Base-by-base conservation (phyloP, 768 basidiomycete genomes). In the Suillus bovinus region DNA sequence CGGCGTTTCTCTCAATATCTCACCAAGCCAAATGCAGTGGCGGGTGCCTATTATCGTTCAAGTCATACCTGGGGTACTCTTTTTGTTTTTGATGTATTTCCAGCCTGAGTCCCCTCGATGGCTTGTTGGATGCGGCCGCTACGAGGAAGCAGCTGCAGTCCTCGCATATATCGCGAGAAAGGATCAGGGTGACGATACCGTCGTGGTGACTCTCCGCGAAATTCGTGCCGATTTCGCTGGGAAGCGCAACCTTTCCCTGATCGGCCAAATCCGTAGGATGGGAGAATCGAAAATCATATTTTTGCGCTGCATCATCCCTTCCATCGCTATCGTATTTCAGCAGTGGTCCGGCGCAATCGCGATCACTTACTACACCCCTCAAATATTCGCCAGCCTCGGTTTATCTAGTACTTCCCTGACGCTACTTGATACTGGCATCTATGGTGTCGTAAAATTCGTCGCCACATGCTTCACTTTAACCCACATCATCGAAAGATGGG, bases 31-130 rank as follows among this genome's bases (percentile, higher is more conserved):
- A 41, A 72, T 69, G 60, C 77, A 78, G 53, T 79, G 79, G 78
- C 76, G 76, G 17, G 63, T 74, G 20, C 74, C 79, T 6, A 67
- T 79, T 46, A 77, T 74, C 36, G 62, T 72, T 29, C 79, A 79
- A 62, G 61, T 77, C n/a, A 71, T 82, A n/a, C 81, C 79, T 0
- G 75, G 78, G 3, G 65, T 72, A 11, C 63, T 81, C 22, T 75
- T 81, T 58, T 66, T 76, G 20, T 0, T 71, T 16, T 64, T 67
- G 16, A 78, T 80, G 77, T 61, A 70, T 36, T 75, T 74, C 63
- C 75, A 79, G 34, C 74, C 78, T 2, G 79, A 80, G 66, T 80
- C 80, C 1, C 79, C 80, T 14, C 74, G 78, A 2, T 80, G 78
- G 78, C 64, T 80, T 5, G 77, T 75, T 8, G 76, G 78, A 63